Base-by-base conservation (phyloP, 306 rosid genomes). In the Dalbergia cochinchinensis region DNA sequence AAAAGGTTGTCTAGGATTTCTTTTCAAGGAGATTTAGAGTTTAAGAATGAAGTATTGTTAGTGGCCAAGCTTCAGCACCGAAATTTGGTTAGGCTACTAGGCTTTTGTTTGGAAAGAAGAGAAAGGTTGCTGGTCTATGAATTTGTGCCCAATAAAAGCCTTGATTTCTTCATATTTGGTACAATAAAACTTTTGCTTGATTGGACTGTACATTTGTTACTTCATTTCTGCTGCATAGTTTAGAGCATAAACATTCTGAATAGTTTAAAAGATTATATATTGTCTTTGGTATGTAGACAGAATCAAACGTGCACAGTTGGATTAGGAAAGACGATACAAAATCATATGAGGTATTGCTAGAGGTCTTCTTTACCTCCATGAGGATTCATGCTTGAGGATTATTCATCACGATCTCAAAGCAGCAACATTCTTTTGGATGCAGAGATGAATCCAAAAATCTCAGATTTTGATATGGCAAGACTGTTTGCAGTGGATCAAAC, bases 151-250 rank as follows among this genome's bases (percentile, higher is more conserved):
- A 82, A 87, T 34, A 53, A 71, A 54, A 89, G 92, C 59, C 90
- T 91, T 44, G 91, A 91, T 20, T 82, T 82, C 45, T 80, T 87
- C 48, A 34, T 89, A 35, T 91, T 87, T 69, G 91, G 92, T 91
- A 74, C 20, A 67, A 16, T 0, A 7, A 3, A 64, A 55, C 72
- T 70, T 55, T 48, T 9, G 26, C 57, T 54, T 57, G 13, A 18
- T 69, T 39, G 59, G 6, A 74, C 15, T 60, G 39, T 74, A 63
- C 13, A 20, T 54, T 14, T 65, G 0, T 44, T 42, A 9, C 9
- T 8, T 18, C 39, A 0, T 16, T 50, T 44, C 1, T 33, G 10
- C 12, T 44, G 3, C 44, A 11, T 8, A 14, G 6, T 42, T 7
- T 6, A 14, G 41, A 20, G 5, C 18, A 26, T 5, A 77, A 41